Percentiles rank a stretch among this genome's conserved stretches.
phyloP scores from a whole-genome alignment of 495 filamentous ascomycete genomes.

The Cercophora newfieldiana region DNA sequence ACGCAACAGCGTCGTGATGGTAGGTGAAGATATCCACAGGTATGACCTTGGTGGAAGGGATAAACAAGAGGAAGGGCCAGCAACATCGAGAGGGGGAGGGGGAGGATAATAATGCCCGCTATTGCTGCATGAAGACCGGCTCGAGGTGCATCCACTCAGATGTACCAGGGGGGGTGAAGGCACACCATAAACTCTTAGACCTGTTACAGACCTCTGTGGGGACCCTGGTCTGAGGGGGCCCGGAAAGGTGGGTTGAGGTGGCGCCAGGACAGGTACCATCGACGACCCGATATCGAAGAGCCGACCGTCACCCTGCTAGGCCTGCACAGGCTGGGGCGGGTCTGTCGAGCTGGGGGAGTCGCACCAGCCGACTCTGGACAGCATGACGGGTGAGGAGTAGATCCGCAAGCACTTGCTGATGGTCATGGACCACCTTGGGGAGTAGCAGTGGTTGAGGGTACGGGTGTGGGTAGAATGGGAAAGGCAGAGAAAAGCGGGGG shows the following conservation, averaged over 20 bases:
- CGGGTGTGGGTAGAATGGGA: background rate
- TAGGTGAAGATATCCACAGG: conserved; percentile 38
- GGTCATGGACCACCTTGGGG: background rate
- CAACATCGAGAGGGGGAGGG: conserved; percentile 34
- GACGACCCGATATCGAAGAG: background rate
- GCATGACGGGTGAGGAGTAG: conserved; percentile 11
- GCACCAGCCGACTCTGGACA: conserved; percentile 1
- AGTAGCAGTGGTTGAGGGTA: background rate
- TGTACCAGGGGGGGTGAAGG: conserved; percentile 30
- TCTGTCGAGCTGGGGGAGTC: background rate
- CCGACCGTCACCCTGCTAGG: background rate
- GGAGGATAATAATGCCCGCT: conserved; percentile 39
- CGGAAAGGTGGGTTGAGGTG: conserved; percentile 29
- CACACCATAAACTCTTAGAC: conserved; percentile 35
- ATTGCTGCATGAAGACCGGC: conserved; percentile 39
- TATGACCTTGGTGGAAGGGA: conserved; percentile 42
- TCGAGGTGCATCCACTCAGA: conserved; percentile 38
- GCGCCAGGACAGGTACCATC: conserved; percentile 14
- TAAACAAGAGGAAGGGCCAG: conserved; percentile 40
- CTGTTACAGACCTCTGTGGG: conserved; percentile 42
- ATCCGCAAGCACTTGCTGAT: conserved; percentile 18
- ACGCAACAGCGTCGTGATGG: conserved; percentile 50
- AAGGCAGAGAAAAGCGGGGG: background rate
- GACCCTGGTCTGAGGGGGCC: conserved; percentile 27
- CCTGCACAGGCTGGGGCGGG: conserved; percentile 3